Evolutionary conservation across 306 rosid genomes (phyloP).

Genomic region (Glycine soja): DNA sequence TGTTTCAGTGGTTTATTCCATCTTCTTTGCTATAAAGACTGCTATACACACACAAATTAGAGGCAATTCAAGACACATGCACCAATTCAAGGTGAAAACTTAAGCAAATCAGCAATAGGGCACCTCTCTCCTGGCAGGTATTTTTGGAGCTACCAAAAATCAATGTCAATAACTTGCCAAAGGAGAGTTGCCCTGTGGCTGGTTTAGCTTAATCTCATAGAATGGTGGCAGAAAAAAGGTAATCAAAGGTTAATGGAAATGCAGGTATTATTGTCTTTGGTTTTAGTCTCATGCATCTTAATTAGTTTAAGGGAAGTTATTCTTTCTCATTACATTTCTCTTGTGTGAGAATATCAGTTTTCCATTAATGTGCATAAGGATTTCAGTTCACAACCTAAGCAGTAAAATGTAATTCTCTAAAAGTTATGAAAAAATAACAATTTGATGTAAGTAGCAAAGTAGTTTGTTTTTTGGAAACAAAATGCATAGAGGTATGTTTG

Average conservation of each 20-base stretch:
- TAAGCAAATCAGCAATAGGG: conserved; percentile 57
- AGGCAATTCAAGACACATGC: conserved; percentile 27
- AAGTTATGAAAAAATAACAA: background rate
- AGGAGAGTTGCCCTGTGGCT: conserved; percentile 68
- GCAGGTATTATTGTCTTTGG: background rate
- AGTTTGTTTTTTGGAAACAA: no score
- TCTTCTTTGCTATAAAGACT: conserved; percentile 25
- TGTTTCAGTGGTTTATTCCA: conserved; percentile 45
- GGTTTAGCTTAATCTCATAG: conserved; percentile 51
- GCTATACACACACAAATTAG: conserved; percentile 6
- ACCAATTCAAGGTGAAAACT: background rate
- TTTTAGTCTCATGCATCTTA: conserved; percentile 5
- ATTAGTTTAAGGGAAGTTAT: background rate
- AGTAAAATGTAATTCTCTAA: background rate
- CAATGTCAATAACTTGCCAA: conserved; percentile 55
- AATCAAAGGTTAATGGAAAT: conserved; percentile 21
- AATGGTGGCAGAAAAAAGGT: conserved; percentile 9
- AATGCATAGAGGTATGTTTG: no score
- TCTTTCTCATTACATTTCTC: background rate
- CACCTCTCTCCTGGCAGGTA: conserved; percentile 57
- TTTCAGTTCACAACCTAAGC: background rate
- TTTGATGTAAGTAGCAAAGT: no score
- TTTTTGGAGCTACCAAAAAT: background rate
- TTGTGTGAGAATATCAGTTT: background rate
- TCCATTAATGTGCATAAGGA: background rate